These are phyloP conservation scores for Suillus subaureus DNA, from an alignment of 768 basidiomycete genomes.

Conservation along the genomic window DNA sequence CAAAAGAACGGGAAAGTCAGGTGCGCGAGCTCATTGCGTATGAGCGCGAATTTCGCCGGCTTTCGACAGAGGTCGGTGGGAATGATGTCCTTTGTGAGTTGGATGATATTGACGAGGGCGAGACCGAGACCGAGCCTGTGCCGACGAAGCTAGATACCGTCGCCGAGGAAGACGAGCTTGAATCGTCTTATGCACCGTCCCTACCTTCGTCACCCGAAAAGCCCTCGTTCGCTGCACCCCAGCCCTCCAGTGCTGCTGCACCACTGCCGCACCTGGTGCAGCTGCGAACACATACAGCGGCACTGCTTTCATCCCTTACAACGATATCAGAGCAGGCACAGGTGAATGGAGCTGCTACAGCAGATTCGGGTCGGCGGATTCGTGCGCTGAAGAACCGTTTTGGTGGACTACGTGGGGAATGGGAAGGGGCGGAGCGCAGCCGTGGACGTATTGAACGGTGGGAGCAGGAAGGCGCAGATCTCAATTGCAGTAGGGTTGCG, in stretches of 20 bases:
- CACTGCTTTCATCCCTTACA: slow-evolving; percentile 73
- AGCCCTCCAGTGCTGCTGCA: slow-evolving; percentile 29
- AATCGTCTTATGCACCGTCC: slow-evolving; percentile 41
- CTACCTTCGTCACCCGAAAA: slow-evolving; percentile 53
- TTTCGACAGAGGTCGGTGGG: slow-evolving; percentile 77
- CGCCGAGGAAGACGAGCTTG: slow-evolving; percentile 40
- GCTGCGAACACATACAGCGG: slow-evolving; percentile 72
- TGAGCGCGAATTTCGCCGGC: slow-evolving; percentile 79
- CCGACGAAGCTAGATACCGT: slow-evolving; percentile 36
- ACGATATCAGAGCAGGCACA: slow-evolving; percentile 87
- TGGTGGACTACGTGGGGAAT: slow-evolving; percentile 78
- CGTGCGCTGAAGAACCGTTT: slow-evolving; percentile 84
- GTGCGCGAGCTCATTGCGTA: slow-evolving; percentile 76
- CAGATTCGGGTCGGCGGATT: slow-evolving; percentile 85
- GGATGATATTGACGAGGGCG: slow-evolving; percentile 58
- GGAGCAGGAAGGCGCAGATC: slow-evolving; percentile 63
- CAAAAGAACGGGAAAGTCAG: slow-evolving; percentile 78
- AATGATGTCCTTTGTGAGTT: slow-evolving; percentile 69
- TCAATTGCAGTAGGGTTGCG: slow-evolving; percentile 48
- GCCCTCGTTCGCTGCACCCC: slow-evolving; percentile 55
- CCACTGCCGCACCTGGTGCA: slow-evolving; percentile 48
- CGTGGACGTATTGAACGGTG: slow-evolving; percentile 75
- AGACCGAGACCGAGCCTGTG: slow-evolving; percentile 32
- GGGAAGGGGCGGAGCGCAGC: slow-evolving; percentile 85
- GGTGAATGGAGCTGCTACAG: slow-evolving; percentile 81